Base-by-base conservation (phyloP, 108 stramenopile genomes). In the Bacterosira constricta region DNA sequence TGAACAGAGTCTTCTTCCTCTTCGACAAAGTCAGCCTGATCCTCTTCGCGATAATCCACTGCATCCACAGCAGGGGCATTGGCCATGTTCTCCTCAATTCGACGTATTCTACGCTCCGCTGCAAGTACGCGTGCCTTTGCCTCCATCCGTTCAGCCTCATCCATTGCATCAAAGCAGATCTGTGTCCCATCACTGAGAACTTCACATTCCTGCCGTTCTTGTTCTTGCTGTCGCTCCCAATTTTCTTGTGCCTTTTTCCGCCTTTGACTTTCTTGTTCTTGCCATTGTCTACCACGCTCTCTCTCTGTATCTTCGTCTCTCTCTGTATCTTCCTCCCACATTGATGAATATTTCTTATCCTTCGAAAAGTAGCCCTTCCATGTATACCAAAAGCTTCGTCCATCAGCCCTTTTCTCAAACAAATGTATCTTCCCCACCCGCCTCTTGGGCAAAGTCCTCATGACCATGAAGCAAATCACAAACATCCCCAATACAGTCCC, bases 401-500 rank as follows among this genome's bases (percentile, higher is more conserved):
- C 53, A 34, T 55, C 37, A 32, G 31, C 20, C 38, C 21, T 20
- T 38, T 21, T 35, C 32, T 37, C 25, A 23, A 26, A 61, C 38
- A 36, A 44, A 49, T 27, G 54, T 10, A 63, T 17, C 29, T 50
- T 53, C 26, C 75, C 67, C 0, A 77, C 34, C 54, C 23, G 62
- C 27, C 76, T 35, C 29, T 77, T 77, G 26, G 76, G 76, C 27
- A 77, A 61, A 10, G 67, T 77, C 53, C 68, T 77, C 60, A 77
- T 77, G n/a, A 77, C 58, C 61, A 77, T 45, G 31, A 77, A 69
- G 39, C 76, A 77, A 34, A 77, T 41, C 2, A 69, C 36, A 60
- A 60, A 77, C 62, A 63, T 69, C 21, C 76, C 76, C 39, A 77
- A 21, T 2, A 77, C 68, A 32, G 54, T 63, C 17, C 59, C 66